Evolutionary conservation across 495 filamentous ascomycete genomes (phyloP).

Genomic region (Xylaria venustula): DNA sequence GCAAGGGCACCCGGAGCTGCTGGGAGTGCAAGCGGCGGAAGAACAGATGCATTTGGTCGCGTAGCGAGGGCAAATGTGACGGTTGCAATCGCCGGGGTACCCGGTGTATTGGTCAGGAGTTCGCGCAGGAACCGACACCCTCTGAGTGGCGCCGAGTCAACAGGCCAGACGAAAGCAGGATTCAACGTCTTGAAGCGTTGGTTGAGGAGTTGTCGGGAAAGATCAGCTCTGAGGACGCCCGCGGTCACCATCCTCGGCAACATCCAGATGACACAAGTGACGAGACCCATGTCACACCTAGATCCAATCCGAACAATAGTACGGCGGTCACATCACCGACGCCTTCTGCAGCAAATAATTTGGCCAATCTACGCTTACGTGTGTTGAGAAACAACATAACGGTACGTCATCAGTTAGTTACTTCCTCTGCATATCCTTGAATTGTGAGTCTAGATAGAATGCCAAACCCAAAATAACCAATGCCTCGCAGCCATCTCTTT

Average conservation of each 20-base stretch:
- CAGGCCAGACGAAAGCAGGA: conserved; percentile 25
- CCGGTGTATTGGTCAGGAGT: conserved; percentile 38
- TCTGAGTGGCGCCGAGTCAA: conserved; percentile 21
- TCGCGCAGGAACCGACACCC: conserved; percentile 26
- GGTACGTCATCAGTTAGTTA: background rate
- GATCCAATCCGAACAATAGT: background rate
- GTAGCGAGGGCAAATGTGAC: conserved; percentile 35
- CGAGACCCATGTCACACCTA: background rate
- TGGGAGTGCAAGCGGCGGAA: conserved; percentile 55
- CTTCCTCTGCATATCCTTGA: background rate
- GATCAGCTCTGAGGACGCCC: background rate
- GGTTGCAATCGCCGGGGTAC: conserved; percentile 41
- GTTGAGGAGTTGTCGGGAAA: background rate
- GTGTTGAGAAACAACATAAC: background rate
- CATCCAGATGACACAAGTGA: background rate
- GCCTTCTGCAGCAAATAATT: background rate
- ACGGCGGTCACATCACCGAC: background rate
- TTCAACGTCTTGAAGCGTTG: conserved; percentile 2
- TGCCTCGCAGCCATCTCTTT: conserved; percentile 2
- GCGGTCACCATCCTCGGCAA: too few species aligned
- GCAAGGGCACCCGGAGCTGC: conserved; percentile 52
- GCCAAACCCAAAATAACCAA: background rate
- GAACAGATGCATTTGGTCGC: conserved; percentile 39
- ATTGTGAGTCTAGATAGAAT: background rate
- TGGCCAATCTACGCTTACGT: background rate